These are phyloP conservation scores for Ascoidea asiatica DNA, from an alignment of 805 yeast species.

Conservation along the genomic window DNA sequence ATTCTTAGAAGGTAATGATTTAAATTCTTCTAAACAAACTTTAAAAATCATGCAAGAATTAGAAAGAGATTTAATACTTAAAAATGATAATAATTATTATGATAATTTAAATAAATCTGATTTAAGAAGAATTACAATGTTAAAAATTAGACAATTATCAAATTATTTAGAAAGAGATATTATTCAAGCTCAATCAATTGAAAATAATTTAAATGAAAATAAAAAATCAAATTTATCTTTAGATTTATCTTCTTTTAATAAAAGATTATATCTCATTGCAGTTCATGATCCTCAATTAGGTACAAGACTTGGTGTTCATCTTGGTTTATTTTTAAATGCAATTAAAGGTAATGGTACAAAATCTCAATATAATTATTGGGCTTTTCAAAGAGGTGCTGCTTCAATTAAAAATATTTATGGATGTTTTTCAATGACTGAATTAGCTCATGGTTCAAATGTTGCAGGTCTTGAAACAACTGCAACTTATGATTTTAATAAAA, in stretches of 20 bases:
- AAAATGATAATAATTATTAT: slow-evolving; percentile 6
- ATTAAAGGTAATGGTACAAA: slow-evolving; percentile 80
- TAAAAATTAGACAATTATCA: slow-evolving; percentile 8
- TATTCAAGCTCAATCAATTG: not conserved
- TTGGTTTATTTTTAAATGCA: slow-evolving; percentile 73
- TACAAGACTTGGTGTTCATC: slow-evolving; percentile 79
- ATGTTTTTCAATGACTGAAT: slow-evolving; percentile 87
- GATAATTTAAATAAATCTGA: slow-evolving; percentile 6
- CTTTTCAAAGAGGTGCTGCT: slow-evolving; percentile 50
- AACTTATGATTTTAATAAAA: slow-evolving; percentile 48
- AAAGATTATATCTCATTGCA: slow-evolving; percentile 44
- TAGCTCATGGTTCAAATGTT: slow-evolving; percentile 90
- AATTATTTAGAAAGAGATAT: slow-evolving; percentile 2
- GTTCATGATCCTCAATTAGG: slow-evolving; percentile 67
- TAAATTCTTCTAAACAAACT: slow-evolving; percentile 14
- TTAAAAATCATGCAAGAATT: slow-evolving; percentile 3
- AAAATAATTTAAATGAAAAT: no score
- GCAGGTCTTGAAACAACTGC: slow-evolving; percentile 93
- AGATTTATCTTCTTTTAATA: slow-evolving; percentile 25
- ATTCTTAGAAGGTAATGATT: slow-evolving; percentile 17
- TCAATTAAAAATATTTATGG: slow-evolving; percentile 47
- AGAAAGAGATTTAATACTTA: slow-evolving; percentile 7
- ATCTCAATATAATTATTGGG: slow-evolving; percentile 78
- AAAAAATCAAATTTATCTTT: not conserved
- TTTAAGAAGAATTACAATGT: slow-evolving; percentile 6